These are phyloP conservation scores for Bidens hawaiensis DNA, from an alignment of 140 eudicot genomes.

Conservation along the genomic window DNA sequence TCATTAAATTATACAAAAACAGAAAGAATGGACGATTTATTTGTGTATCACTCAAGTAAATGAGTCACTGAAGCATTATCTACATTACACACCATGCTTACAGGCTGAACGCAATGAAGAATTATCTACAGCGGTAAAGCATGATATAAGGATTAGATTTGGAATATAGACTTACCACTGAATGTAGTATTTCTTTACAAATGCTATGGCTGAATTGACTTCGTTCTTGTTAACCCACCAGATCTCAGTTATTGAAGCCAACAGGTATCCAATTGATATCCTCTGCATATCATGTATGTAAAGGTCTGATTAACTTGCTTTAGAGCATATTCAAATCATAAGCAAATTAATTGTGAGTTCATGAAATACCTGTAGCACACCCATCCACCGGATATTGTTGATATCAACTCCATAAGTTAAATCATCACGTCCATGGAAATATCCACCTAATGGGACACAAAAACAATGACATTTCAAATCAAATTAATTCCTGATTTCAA, in stretches of 20 bases:
- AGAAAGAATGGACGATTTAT: neutral
- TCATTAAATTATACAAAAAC: slow-evolving; percentile 6
- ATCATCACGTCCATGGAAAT: slow-evolving; percentile 68
- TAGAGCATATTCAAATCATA: slow-evolving; percentile 13
- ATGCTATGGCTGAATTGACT: slow-evolving; percentile 64
- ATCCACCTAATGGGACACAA: slow-evolving; percentile 58
- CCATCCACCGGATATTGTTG: slow-evolving; percentile 70
- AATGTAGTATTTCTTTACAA: slow-evolving; percentile 60
- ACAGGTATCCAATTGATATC: slow-evolving; percentile 81
- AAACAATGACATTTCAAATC: slow-evolving; percentile 6
- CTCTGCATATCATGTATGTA: slow-evolving; percentile 44
- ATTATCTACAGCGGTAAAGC: no score
- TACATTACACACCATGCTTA: neutral
- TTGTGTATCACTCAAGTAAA: neutral
- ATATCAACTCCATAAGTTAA: slow-evolving; percentile 82
- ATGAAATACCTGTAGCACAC: slow-evolving; percentile 85
- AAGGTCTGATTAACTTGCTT: slow-evolving; percentile 3
- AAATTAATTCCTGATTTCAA: no score
- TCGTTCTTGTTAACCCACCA: slow-evolving; percentile 55
- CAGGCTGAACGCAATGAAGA: no score
- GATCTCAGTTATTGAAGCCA: slow-evolving; percentile 69
- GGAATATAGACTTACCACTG: slow-evolving; percentile 51
- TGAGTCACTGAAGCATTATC: no score
- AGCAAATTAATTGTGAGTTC: neutral
- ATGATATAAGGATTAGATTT: no score